Conservation (phyloP, 140 eudicot species). For the Oenanthe javanica region DNA sequence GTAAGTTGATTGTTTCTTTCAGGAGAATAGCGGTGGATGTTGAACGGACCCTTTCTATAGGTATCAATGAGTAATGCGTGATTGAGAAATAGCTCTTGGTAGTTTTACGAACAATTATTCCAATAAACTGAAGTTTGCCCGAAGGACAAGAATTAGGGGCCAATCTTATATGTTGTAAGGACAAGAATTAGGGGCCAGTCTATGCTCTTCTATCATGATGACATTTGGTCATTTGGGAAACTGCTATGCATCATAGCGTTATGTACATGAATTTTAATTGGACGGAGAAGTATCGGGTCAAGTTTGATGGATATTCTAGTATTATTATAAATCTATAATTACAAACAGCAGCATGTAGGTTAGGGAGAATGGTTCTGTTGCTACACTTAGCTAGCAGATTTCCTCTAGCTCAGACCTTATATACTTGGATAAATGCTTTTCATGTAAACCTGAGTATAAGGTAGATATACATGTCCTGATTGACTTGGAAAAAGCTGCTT, state of each 20-base stretch:
- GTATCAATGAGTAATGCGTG: neutral
- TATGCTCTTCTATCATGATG: neutral
- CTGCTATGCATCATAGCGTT: neutral
- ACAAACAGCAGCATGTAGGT: neutral
- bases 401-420: no score
- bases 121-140: neutral
- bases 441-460: neutral
- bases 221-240: neutral
- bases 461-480: neutral
- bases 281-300: neutral
- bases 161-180: neutral
- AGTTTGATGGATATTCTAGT: neutral
- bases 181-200: neutral
- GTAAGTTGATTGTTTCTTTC: no score
- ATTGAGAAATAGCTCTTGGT: neutral
- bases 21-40: no score
- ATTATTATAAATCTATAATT: neutral
- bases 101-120: neutral
- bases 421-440: neutral
- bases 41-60: neutral
- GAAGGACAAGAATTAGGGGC: neutral
- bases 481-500: neutral
- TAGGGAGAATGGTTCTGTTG: neutral
- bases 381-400: neutral
- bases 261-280: neutral